Conservation (phyloP, 2,329 filamentous ascomycete genomes). For the Ophiostoma populinum region DNA sequence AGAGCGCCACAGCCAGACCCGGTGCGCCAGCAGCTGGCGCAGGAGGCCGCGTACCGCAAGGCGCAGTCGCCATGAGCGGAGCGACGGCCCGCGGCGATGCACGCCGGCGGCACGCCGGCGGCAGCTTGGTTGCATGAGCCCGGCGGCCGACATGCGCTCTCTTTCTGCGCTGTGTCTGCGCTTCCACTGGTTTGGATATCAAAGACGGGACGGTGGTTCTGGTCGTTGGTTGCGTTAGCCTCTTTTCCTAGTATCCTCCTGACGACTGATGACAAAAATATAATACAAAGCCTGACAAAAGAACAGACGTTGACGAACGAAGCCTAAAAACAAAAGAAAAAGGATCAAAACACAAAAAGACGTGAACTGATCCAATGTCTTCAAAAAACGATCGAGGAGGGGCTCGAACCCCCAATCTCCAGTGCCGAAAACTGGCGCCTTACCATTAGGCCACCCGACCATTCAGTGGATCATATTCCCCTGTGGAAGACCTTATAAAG, state of each 20-base stretch:
- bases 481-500: background rate
- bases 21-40: constrained; percentile 1
- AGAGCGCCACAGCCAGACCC: background rate
- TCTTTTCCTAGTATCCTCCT: too few species aligned
- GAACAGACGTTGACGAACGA: background rate
- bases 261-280: background rate
- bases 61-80: background rate
- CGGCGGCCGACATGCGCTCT: too few species aligned
- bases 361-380: too few species aligned
- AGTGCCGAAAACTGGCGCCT: constrained; percentile 15
- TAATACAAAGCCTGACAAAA: background rate
- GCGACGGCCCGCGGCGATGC: too few species aligned
- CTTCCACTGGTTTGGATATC: too few species aligned
- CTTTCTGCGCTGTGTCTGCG: too few species aligned
- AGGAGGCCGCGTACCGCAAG: background rate
- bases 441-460: constrained; percentile 15
- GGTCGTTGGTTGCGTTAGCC: too few species aligned
- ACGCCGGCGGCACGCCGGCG: too few species aligned
- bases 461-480: constrained; percentile 5
- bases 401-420: constrained; percentile 14
- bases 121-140: too few species aligned
- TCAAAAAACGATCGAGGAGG: constrained; percentile 12
- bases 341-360: background rate
- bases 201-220: too few species aligned
- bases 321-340: background rate